Evolutionary conservation across 345 rosid genomes (phyloP), one percentile per base, ranked within the genome.

Genomic region (Odontarrhena argentea): DNA sequence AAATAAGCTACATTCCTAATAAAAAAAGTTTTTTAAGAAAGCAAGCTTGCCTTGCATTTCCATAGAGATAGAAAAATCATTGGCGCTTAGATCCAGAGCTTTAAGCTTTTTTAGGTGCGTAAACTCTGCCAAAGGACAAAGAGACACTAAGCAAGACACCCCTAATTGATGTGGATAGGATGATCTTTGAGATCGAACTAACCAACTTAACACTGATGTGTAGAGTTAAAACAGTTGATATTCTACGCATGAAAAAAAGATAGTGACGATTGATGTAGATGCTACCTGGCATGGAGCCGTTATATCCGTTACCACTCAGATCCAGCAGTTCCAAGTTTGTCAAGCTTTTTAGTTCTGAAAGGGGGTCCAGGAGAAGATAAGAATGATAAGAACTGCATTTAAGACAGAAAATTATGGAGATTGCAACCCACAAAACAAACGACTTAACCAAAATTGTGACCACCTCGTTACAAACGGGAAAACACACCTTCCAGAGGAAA

Each of bases 41-140:
- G 14, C 6, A 45, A 18, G 36, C 72, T 57, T 68, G 8, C 65
- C 56, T 67, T 67, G 46, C 7, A 44, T 12, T 45, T 44, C 54
- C 53, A 45, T 18, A 34, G 55, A 67, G n/a, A 34, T 8, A 53
- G 24, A 54, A 43, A 65, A 34, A 0, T 15, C 2, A 24, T 35
- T 55, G 1, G 1, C 14, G 35, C 71, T 55, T 18, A 67, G 46
- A 67, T 67, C 71, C 5, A 67, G 24, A 14, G 50, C 11, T 59
- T 28, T 41, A 7, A 59, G 50, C 36, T 26, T 59, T 11, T 13
- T 26, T 1, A 44, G 51, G 4, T 44, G n/a, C 14, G 26, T 1
- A 0, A 43, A 6, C n/a, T 43, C 51, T 60, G 25, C 38, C 40
- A 28, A 7, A 49, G 35, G 35, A 2, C 6, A 32, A 32, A 32